Conservation (phyloP, 2,329 filamentous ascomycete genomes). For the Diaporthe australafricana region DNA sequence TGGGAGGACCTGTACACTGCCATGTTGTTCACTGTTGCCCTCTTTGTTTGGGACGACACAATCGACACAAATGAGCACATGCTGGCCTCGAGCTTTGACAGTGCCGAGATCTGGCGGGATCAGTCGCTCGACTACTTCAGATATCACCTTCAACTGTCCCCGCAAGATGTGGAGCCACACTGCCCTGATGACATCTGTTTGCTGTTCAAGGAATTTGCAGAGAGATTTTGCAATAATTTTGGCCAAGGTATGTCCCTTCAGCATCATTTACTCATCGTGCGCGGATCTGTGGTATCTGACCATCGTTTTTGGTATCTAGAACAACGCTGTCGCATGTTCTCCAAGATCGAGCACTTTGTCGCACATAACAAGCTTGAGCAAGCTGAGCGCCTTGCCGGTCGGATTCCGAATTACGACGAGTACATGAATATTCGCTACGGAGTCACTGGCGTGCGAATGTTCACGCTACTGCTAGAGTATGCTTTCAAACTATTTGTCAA, state of each 20-base stretch:
- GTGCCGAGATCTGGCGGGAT: conserved; percentile 45
- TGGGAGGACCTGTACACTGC: conserved; percentile 48
- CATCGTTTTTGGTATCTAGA: not conserved
- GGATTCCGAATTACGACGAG: conserved; percentile 36
- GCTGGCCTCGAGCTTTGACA: conserved; percentile 44
- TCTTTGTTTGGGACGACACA: conserved; percentile 50
- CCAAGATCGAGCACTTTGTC: conserved; percentile 39
- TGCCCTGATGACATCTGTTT: conserved; percentile 36
- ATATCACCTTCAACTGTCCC: conserved; percentile 43
- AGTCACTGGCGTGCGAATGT: conserved; percentile 39
- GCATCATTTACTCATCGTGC: not conserved
- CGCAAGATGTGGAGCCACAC: conserved; percentile 26
- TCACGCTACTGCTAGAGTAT: conserved; percentile 39
- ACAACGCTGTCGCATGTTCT: conserved; percentile 37
- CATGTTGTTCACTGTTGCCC: conserved; percentile 48
- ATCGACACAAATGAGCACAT: conserved; percentile 49
- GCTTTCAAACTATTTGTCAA: not conserved
- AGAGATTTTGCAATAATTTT: conserved; percentile 36
- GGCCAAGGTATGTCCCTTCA: conserved; percentile 31
- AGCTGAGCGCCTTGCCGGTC: conserved; percentile 37
- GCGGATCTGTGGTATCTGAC: not conserved
- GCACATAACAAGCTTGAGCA: conserved; percentile 38
- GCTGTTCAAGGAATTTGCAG: conserved; percentile 39
- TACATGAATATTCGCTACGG: conserved; percentile 39
- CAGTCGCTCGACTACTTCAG: conserved; percentile 46